phyloP scores from a whole-genome alignment of 73 alveolate genomes.

The Urostyla sp. region DNA sequence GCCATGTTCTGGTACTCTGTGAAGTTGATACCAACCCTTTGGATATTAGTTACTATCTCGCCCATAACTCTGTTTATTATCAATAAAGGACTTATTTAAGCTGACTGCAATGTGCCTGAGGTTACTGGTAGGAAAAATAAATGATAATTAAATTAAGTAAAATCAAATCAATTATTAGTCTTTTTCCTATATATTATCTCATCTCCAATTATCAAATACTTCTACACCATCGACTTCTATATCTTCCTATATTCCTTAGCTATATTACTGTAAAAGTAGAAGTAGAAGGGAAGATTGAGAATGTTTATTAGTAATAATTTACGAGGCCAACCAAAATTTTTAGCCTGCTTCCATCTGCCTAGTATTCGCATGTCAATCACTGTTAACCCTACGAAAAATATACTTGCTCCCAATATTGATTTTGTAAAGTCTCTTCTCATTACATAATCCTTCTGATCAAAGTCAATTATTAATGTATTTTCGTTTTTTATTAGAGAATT shows the following conservation, averaged over 20 bases:
- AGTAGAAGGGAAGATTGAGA: constrained; percentile 39
- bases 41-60: constrained; percentile 6
- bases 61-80: neutral
- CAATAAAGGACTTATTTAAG: neutral
- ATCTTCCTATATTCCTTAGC: neutral
- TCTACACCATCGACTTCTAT: constrained; percentile 30
- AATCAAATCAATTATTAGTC: too few relatives aligned
- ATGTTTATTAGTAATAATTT: constrained; percentile 14
- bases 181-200: constrained; percentile 25
- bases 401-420: constrained; percentile 37
- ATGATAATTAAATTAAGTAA: too few relatives aligned
- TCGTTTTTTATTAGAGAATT: constrained; percentile 36
- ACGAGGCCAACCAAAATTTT: constrained; percentile 44
- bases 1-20: constrained; percentile 35
- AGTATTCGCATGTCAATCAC: constrained; percentile 34
- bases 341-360: constrained; percentile 21
- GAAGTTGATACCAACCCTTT: constrained; percentile 32
- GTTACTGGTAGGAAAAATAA: too few relatives aligned
- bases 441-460: constrained; percentile 36
- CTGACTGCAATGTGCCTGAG: constrained; percentile 42
- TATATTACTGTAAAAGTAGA: constrained; percentile 41
- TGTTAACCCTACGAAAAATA: constrained; percentile 36
- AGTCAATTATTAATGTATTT: constrained; percentile 15
- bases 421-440: constrained; percentile 41
- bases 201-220: constrained; percentile 53